Conservation (phyloP, 164 flowering plant species). For the Pachysandra terminalis region DNA sequence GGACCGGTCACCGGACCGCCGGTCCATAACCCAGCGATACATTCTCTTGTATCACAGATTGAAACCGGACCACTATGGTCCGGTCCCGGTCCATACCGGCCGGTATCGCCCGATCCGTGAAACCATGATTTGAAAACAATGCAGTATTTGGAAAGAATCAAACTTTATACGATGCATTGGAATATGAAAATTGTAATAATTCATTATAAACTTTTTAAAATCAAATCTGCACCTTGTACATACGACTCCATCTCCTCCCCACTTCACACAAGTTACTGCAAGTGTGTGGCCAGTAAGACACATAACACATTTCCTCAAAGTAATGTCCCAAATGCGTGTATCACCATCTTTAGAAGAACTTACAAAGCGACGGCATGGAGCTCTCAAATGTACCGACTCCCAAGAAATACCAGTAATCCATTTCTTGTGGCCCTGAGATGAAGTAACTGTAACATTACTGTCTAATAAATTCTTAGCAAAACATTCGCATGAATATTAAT, state of each 20-base stretch:
- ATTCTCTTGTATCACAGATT: too few relatives aligned
- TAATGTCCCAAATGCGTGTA: slow-evolving; percentile 93
- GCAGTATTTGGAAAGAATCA: not conserved
- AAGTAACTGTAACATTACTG: not conserved
- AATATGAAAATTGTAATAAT: not conserved
- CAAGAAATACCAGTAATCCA: slow-evolving; percentile 96
- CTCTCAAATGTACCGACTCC: slow-evolving; percentile 85
- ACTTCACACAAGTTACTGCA: slow-evolving; percentile 96
- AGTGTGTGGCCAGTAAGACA: slow-evolving; percentile 87
- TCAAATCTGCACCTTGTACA: slow-evolving; percentile 66
- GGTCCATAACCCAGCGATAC: too few relatives aligned
- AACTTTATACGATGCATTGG: not conserved
- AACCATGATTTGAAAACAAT: too few relatives aligned
- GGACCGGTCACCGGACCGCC: too few relatives aligned
- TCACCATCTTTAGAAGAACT: slow-evolving; percentile 97
- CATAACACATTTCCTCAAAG: slow-evolving; percentile 62
- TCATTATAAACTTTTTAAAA: not conserved
- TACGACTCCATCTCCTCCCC: slow-evolving; percentile 98
- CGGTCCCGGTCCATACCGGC: too few relatives aligned
- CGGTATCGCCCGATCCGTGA: too few relatives aligned
- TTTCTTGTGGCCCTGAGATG: slow-evolving; percentile 84
- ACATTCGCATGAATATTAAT: not conserved
- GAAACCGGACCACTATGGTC: too few relatives aligned
- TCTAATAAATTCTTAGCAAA: not conserved
- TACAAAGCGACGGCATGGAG: slow-evolving; percentile 94